These are phyloP conservation scores for Arctium lappa DNA, from an alignment of 129 eudicot species.

Conservation along the genomic window DNA sequence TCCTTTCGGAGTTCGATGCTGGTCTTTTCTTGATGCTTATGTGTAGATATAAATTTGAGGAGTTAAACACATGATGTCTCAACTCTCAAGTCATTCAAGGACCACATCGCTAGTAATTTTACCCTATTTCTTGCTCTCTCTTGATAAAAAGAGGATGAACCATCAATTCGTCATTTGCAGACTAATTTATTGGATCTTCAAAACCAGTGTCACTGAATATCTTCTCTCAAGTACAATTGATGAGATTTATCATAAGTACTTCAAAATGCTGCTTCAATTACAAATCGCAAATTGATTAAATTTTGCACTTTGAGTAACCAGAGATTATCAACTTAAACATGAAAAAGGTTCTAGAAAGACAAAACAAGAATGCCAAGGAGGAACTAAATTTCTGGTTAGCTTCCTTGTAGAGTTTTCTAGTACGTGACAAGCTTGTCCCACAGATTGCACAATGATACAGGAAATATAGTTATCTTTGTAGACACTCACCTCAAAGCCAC, in stretches of 20 bases:
- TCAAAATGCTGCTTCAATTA: background rate
- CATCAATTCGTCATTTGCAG: too few relatives aligned
- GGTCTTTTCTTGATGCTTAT: too few relatives aligned
- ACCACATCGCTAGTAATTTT: too few relatives aligned
- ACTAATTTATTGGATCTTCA: too few relatives aligned
- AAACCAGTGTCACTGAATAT: too few relatives aligned
- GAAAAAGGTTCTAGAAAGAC: background rate
- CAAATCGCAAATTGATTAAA: too few relatives aligned
- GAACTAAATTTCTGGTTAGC: background rate
- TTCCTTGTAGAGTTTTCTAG: background rate
- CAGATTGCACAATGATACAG: background rate
- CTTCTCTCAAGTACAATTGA: background rate
- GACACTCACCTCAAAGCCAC: conserved; percentile 68
- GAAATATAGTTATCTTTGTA: background rate
- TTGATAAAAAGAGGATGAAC: too few relatives aligned
- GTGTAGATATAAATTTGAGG: too few relatives aligned
- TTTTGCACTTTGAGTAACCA: background rate
- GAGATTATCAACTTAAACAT: background rate
- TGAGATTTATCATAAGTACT: background rate
- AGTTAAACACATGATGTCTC: too few relatives aligned
- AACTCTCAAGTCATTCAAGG: too few relatives aligned
- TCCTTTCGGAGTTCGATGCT: too few relatives aligned
- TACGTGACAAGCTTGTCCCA: background rate
- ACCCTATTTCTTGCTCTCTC: too few relatives aligned
- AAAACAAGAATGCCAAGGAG: background rate